phyloP scores from a whole-genome alignment of 2,329 filamentous ascomycete species.

The Hypoxylon sp. region DNA sequence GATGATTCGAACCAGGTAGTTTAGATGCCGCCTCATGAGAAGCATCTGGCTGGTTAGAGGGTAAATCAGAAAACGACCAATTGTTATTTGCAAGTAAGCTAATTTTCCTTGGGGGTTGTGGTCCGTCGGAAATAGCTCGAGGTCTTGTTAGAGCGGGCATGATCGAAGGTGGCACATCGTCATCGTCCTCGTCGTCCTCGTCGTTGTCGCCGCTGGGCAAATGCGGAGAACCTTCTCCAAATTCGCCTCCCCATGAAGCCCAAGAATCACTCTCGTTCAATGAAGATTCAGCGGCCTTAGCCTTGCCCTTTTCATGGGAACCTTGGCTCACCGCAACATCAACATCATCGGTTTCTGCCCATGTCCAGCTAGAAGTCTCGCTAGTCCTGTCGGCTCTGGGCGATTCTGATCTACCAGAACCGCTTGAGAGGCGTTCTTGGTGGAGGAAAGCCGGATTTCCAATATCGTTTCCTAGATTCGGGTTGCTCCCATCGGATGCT shows the following conservation, averaged over 20 bases:
- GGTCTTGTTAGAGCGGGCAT: constrained; percentile 53
- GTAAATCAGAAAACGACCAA: constrained; percentile 67
- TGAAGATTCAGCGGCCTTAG: constrained; percentile 20
- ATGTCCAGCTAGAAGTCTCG: constrained; percentile 49
- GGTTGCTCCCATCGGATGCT: constrained; percentile 2
- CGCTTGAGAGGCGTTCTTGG: constrained; percentile 14
- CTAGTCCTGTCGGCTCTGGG: constrained; percentile 41
- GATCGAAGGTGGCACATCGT: constrained; percentile 21
- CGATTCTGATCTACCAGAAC: constrained; percentile 35
- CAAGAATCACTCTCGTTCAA: constrained; percentile 18
- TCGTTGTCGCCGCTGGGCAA: constrained; percentile 3
- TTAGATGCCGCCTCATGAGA: constrained; percentile 25
- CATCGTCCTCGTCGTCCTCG: constrained; percentile 15
- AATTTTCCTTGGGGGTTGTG: constrained; percentile 57
- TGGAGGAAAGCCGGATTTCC: not conserved
- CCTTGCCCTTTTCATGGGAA: constrained; percentile 44
- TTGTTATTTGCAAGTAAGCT: constrained; percentile 70
- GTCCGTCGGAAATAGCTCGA: constrained; percentile 69
- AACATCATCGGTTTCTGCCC: constrained; percentile 47
- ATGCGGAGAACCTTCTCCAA: constrained; percentile 24
- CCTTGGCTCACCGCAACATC: constrained; percentile 28
- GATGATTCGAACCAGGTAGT: constrained; percentile 4
- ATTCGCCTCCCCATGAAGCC: constrained; percentile 36
- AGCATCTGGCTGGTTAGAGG: constrained; percentile 37
- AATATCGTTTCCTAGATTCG: not conserved